Evolutionary conservation across 345 rosid species (phyloP).

Genomic region (Cardiospermum halicacabum): DNA sequence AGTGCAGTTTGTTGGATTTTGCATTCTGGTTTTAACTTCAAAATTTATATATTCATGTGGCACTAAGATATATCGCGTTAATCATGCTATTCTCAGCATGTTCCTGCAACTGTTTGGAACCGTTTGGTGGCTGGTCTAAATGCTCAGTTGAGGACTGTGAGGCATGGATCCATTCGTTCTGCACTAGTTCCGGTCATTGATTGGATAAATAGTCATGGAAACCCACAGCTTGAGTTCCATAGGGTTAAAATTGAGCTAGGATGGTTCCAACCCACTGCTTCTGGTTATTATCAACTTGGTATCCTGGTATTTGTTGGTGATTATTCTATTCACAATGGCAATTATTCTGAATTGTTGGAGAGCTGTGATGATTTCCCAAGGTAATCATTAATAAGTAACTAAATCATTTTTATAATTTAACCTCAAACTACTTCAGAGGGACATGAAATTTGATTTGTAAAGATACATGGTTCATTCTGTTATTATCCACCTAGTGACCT

Average conservation of each 20-base stretch:
- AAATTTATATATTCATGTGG: slow-evolving; percentile 12
- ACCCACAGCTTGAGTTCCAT: slow-evolving; percentile 88
- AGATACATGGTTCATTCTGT: not conserved
- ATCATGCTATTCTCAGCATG: slow-evolving; percentile 47
- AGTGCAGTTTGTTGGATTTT: slow-evolving; percentile 7
- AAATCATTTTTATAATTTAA: not conserved
- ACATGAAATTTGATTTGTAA: not conserved
- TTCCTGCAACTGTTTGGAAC: slow-evolving; percentile 89
- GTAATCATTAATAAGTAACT: slow-evolving; percentile 28
- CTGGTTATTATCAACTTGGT: slow-evolving; percentile 96
- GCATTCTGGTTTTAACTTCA: not conserved
- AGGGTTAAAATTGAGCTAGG: slow-evolving; percentile 83
- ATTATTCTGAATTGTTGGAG: slow-evolving; percentile 38
- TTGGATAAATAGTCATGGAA: slow-evolving; percentile 89
- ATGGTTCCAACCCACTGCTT: slow-evolving; percentile 99
- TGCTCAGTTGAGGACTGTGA: slow-evolving; percentile 93
- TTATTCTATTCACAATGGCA: slow-evolving; percentile 35
- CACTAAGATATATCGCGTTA: slow-evolving; percentile 7
- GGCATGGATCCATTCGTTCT: slow-evolving; percentile 77
- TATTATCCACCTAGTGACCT: not conserved
- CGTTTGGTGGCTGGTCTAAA: slow-evolving; percentile 94
- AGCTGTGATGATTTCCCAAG: slow-evolving; percentile 46
- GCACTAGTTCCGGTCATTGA: slow-evolving; percentile 71
- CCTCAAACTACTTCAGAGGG: not conserved
- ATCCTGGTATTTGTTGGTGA: slow-evolving; percentile 71